Conservation (phyloP, 192 early-diverging fungal genomes). For the Rhizophlyctis rosea region DNA sequence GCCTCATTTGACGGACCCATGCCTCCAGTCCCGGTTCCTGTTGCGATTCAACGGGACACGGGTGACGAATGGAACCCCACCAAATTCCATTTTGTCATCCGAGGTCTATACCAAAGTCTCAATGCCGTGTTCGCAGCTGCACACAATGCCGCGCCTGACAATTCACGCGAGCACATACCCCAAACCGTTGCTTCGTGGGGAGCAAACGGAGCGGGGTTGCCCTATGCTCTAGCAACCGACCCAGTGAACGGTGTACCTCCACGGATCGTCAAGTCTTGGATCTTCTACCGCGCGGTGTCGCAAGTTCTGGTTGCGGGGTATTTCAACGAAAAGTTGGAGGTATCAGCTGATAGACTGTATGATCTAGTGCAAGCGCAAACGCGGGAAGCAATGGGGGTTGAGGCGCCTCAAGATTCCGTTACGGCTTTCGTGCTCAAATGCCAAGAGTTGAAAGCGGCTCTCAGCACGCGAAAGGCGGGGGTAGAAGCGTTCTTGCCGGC, state of each 20-base stretch:
- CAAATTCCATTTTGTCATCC: slow-evolving; percentile 1
- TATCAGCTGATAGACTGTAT: background rate
- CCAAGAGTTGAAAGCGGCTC: background rate
- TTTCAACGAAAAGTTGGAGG: background rate
- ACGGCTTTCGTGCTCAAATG: background rate
- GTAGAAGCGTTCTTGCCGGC: background rate
- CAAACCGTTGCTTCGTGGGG: background rate
- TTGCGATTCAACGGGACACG: background rate
- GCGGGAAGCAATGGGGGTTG: background rate
- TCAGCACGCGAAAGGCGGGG: background rate
- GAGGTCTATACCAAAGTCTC: background rate
- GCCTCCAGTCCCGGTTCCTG: background rate
- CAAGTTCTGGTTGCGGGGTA: background rate
- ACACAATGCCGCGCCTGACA: background rate
- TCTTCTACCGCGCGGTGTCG: background rate
- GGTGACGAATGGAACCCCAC: background rate
- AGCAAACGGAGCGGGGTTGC: background rate
- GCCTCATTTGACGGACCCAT: too few species aligned
- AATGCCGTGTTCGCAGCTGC: background rate
- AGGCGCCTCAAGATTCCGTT: background rate
- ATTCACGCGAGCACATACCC: background rate
- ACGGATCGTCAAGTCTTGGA: background rate
- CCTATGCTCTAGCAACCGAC: background rate
- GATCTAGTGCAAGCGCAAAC: background rate
- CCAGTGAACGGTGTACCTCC: background rate